Percentiles rank a stretch among this genome's conserved stretches.
Conservation (phyloP, 2,329 filamentous ascomycete genomes). For the Helicocarpus griseus region DNA sequence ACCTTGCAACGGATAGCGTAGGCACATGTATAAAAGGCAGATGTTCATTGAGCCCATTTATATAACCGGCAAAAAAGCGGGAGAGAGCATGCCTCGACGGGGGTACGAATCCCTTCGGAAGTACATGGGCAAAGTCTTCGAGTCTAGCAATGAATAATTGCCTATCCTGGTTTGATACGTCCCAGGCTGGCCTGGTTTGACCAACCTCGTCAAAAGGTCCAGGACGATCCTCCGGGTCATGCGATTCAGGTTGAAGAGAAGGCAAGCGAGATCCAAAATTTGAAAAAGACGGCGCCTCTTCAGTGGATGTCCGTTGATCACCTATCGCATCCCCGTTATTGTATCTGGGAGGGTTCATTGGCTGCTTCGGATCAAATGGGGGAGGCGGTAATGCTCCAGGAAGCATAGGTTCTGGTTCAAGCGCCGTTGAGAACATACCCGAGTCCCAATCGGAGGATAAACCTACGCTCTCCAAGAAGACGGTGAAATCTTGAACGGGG, state of each 20-base stretch:
- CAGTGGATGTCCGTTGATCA: conserved; percentile 27
- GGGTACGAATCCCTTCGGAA: conserved; percentile 39
- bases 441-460: conserved; percentile 42
- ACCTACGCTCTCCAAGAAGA: conserved; percentile 41
- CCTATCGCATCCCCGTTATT: conserved; percentile 31
- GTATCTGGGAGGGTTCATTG: conserved; percentile 23
- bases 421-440: conserved; percentile 34
- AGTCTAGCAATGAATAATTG: conserved; percentile 36
- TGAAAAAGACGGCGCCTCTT: conserved; percentile 37
- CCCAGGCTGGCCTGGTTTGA: conserved; percentile 35
- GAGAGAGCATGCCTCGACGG: conserved; percentile 41
- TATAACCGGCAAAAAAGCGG: conserved; percentile 42
- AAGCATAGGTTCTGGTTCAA: conserved; percentile 29
- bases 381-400: conserved; percentile 25
- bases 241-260: conserved; percentile 38
- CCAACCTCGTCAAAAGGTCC: conserved; percentile 30
- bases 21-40: conserved; percentile 44
- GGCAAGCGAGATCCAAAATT: conserved; percentile 40
- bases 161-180: conserved; percentile 38
- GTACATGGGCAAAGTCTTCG: conserved; percentile 36
- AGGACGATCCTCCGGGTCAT: conserved; percentile 35
- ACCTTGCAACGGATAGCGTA: conserved; percentile 36
- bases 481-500: conserved; percentile 40
- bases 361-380: conserved; percentile 27
- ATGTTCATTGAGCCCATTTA: conserved; percentile 43